Evolutionary conservation across 1,139 yeast genomes (phyloP), one percentile per base, ranked within the genome.

Genomic region (Yamadazyma songkhlaensis): DNA sequence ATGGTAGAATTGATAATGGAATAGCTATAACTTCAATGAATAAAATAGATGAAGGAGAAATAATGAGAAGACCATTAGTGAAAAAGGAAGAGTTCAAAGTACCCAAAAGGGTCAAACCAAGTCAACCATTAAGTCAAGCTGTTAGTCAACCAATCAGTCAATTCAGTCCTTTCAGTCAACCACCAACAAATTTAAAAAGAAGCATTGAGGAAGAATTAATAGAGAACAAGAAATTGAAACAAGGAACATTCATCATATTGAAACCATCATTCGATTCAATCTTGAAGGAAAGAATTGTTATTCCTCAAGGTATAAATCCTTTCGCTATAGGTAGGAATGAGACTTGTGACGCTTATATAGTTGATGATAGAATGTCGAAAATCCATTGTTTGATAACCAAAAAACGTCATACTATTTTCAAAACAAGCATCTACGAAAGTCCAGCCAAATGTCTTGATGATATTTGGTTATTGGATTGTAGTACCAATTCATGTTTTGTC

Each of bases 381-480:
- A 71, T 83, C 3, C 97, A 92, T 56, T 89, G 97, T 55, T 66
- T 81, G 28, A 64, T 92, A 11, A 55, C 71, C 38, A 77, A 81
- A 49, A 72, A 75, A 43, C 64, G 84, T 38, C 86, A 81, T 50
- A 80, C 82, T 0, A 72, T 74, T 8, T 67, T 70, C 3, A 64
- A 64, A 29, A 50, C 60, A 7, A 74, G 82, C 29, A 71, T 79
- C 8, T 76, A 65, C 49, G 85, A 80, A 49, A 77, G 84, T 11
- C 86, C 87, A 0, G 87, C 86, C 0, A 74, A 77, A 42, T 79
- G 82, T 41, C 60, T 77, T 3, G 87, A 81, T 41, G 89, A 81
- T 51, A 66, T 86, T n/a, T 88, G 96, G 95, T 62, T 89, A 13
- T 60, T 85, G 30, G 96, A 87, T 52, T 76, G 72, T 43, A 84